phyloP scores from a whole-genome alignment of 2,329 filamentous ascomycete genomes.

The Curvularia verruculosa region DNA sequence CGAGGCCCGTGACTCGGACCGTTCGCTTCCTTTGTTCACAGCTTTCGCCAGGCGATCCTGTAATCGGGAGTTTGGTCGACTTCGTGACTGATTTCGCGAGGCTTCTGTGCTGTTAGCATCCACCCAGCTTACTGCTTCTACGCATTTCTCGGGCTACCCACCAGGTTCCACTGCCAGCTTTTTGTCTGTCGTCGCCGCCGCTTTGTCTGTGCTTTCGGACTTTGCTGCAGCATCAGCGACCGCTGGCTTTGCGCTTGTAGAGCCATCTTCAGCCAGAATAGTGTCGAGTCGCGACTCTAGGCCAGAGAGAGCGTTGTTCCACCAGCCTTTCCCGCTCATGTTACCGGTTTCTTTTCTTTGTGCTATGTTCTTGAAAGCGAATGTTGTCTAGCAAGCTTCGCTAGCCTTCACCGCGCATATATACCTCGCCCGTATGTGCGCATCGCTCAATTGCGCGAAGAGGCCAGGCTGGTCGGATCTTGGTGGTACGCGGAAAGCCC shows the following conservation, averaged over 20 bases:
- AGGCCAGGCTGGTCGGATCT: conserved; percentile 35
- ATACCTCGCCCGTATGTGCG: conserved; percentile 37
- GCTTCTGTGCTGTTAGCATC: conserved; percentile 50
- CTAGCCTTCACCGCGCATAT: conserved; percentile 39
- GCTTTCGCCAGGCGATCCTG: conserved; percentile 90
- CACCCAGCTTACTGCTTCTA: background rate
- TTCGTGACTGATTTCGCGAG: conserved; percentile 69
- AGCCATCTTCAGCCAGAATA: conserved; percentile 82
- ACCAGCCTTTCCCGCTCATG: conserved; percentile 44
- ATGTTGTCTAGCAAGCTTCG: conserved; percentile 12
- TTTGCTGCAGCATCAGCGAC: conserved; percentile 47
- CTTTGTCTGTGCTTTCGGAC: conserved; percentile 38
- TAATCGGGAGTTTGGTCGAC: conserved; percentile 76
- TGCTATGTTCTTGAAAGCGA: background rate
- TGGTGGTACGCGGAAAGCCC: conserved; percentile 31
- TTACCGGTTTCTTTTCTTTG: conserved; percentile 8
- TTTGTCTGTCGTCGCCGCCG: conserved; percentile 30
- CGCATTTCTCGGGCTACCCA: conserved; percentile 22
- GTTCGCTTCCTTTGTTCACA: conserved; percentile 73
- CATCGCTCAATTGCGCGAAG: conserved; percentile 38
- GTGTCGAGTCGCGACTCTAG: conserved; percentile 92
- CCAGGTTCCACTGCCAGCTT: conserved; percentile 43
- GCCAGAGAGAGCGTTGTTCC: conserved; percentile 82
- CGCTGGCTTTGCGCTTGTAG: conserved; percentile 54
- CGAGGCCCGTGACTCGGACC: conserved; percentile 55